phyloP scores from a whole-genome alignment of 1,284 basidiomycete species.

The Porodaedalea pini region DNA sequence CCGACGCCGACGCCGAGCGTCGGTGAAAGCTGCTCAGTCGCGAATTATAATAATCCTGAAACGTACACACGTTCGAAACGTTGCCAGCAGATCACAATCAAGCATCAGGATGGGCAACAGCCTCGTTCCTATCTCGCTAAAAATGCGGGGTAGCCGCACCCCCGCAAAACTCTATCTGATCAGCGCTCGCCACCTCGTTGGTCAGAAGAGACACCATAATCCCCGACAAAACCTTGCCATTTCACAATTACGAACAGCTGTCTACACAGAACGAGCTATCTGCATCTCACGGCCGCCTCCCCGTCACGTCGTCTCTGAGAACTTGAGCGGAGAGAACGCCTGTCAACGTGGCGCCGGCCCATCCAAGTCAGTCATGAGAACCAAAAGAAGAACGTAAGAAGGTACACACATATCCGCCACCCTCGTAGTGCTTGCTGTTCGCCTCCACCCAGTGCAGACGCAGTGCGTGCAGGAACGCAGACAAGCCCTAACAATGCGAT shows the following conservation, averaged over 20 bases:
- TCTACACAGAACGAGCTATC: constrained; percentile 8
- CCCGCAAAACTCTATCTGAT: background rate
- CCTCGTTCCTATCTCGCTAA: constrained; percentile 12
- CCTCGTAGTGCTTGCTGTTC: constrained; percentile 95
- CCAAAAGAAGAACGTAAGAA: constrained; percentile 27
- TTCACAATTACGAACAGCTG: constrained; percentile 2
- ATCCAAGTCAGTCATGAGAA: constrained; percentile 27
- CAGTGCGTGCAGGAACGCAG: constrained; percentile 93
- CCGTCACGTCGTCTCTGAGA: constrained; percentile 47
- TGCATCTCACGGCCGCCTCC: constrained; percentile 18
- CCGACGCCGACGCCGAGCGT: background rate
- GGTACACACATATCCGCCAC: constrained; percentile 76
- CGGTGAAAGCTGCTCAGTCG: background rate
- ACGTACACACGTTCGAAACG: background rate
- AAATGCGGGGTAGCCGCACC: constrained; percentile 17
- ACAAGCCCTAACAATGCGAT: constrained; percentile 52
- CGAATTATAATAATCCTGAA: background rate
- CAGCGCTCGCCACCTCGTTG: background rate
- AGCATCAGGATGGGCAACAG: background rate
- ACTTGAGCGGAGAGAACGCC: constrained; percentile 67
- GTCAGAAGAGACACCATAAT: background rate
- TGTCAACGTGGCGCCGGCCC: constrained; percentile 29
- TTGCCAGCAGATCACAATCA: constrained; percentile 16
- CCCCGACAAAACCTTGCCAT: background rate
- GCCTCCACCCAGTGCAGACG: constrained; percentile 98